Percentiles rank a stretch among this genome's conserved stretches.
Conservation (phyloP, 2,329 filamentous ascomycete species). For the Zelopaecilomyces penicillatus region DNA sequence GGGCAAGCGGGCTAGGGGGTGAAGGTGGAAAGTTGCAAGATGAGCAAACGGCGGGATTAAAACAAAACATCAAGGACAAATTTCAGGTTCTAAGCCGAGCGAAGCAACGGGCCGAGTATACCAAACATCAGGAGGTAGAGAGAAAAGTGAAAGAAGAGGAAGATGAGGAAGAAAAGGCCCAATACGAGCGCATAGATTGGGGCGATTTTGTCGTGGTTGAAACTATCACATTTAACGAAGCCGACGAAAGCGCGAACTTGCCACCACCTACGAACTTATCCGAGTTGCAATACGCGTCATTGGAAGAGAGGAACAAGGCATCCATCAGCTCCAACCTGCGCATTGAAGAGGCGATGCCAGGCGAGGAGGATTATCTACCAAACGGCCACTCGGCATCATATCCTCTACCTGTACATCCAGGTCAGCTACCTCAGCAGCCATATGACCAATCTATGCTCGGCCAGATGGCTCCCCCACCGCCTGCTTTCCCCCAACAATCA, state of each 20-base stretch:
- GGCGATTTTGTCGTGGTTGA: slow-evolving; percentile 95
- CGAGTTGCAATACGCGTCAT: slow-evolving; percentile 85
- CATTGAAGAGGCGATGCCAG: slow-evolving; percentile 92
- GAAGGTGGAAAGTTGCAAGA: slow-evolving; percentile 60
- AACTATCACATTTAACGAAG: slow-evolving; percentile 84
- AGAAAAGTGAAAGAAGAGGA: slow-evolving; percentile 85
- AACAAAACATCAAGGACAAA: slow-evolving; percentile 68
- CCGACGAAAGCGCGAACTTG: slow-evolving; percentile 77
- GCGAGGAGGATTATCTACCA: slow-evolving; percentile 52
- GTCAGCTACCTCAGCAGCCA: slow-evolving; percentile 23
- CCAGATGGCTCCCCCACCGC: slow-evolving; percentile 32
- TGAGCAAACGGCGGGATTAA: slow-evolving; percentile 62
- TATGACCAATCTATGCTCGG: slow-evolving; percentile 2
- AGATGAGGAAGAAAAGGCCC: slow-evolving; percentile 67
- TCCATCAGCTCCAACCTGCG: slow-evolving; percentile 74
- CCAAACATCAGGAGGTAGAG: slow-evolving; percentile 74
- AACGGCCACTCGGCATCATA: slow-evolving; percentile 38
- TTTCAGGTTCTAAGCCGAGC: slow-evolving; percentile 73
- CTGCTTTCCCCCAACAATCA: slow-evolving; percentile 20
- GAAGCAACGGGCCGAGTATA: slow-evolving; percentile 79
- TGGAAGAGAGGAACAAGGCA: slow-evolving; percentile 90
- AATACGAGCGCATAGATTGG: slow-evolving; percentile 89
- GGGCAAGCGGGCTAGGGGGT: slow-evolving; percentile 58
- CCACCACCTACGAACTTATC: slow-evolving; percentile 83
- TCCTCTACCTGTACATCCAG: slow-evolving; percentile 37